Base-by-base conservation (phyloP, 176 grass and related monocot genomes). In the Aegilops sharonensis region DNA sequence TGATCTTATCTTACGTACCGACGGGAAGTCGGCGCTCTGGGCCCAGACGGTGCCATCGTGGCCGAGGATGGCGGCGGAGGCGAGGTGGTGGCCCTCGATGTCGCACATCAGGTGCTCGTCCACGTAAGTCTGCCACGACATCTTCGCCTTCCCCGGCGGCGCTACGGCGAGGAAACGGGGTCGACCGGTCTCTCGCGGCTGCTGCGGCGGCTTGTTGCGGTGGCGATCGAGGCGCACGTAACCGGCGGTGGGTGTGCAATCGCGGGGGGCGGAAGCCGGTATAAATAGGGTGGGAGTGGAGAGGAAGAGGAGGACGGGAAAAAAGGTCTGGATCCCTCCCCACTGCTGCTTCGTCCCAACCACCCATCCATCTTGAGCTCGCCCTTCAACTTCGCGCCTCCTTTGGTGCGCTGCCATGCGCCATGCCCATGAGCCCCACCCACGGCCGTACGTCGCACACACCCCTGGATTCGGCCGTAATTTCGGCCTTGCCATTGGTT, bases 41-140 rank as follows among this genome's bases (percentile, higher is more conserved):
- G 91, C 94, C 94, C 91, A 95, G 79, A 95, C 83, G 60, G 78
- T 78, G 78, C 94, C 89, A 76, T 95, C 94, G 64, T 87, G 94
- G 17, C 94, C 94, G 81, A 95, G 11, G 84, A 95, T 93, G 59
- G 94, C 91, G 72, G 94, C 94, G 73, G 89, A 85, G 89, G 89
- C 87, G 87, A 95, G 94, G 81, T 83, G 84, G 42, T 95, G 87
- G 6, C 94, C 94, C 31, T 95, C 94, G 77, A 93, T 72, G 29
- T 95, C 91, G 91, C 88, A 85, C 94, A 95, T 91, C 72, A 95
- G 94, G 87, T 95, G 94, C 12, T 95, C 91, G 78, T 95, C 94
- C n/a, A 95, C 89, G 84, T 93, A 95, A 9, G 63, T 60, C 85
- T 95, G 94, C 94, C 94, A 95, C 89, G 94, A 93, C 94, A 95